phyloP scores from a whole-genome alignment of 352 stramenopile species.

The Phytophthora rubi region DNA sequence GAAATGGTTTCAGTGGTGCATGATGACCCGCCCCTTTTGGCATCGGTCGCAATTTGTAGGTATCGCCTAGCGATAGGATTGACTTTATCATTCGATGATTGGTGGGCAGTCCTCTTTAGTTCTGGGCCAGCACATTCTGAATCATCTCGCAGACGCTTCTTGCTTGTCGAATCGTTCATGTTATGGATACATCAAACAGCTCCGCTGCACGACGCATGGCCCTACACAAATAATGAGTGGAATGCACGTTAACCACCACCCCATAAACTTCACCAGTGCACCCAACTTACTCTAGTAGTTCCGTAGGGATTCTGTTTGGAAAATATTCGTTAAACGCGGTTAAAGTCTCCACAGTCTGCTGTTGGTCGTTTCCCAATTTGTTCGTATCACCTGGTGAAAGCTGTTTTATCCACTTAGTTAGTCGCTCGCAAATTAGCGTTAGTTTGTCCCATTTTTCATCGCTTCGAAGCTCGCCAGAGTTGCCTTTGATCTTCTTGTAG shows the following conservation, averaged over 20 bases:
- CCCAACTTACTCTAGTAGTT: conserved; percentile 7
- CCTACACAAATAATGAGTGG: not conserved
- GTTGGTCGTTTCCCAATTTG: not conserved
- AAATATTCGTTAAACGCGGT: conserved; percentile 7
- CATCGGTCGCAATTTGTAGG: not conserved
- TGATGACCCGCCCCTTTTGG: not conserved
- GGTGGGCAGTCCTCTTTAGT: not conserved
- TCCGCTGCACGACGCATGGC: not conserved
- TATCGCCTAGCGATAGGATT: conserved; percentile 2
- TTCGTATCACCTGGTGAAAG: not conserved
- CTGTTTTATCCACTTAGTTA: conserved; percentile 5
- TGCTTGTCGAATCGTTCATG: not conserved
- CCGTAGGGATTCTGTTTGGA: conserved; percentile 4
- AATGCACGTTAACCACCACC: too few species aligned
- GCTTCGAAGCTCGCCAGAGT: not conserved
- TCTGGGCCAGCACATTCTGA: not conserved
- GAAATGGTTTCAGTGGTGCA: not conserved
- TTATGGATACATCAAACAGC: not conserved
- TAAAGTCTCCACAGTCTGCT: not conserved
- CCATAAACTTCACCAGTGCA: too few species aligned
- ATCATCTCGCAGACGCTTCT: not conserved
- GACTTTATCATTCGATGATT: not conserved
- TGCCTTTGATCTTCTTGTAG: not conserved
- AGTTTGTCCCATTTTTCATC: conserved; percentile 8
- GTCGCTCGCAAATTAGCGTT: conserved; percentile 1